These are phyloP conservation scores for Phylloporus rhodoxanthus DNA, from an alignment of 768 basidiomycete species.

Conservation along the genomic window DNA sequence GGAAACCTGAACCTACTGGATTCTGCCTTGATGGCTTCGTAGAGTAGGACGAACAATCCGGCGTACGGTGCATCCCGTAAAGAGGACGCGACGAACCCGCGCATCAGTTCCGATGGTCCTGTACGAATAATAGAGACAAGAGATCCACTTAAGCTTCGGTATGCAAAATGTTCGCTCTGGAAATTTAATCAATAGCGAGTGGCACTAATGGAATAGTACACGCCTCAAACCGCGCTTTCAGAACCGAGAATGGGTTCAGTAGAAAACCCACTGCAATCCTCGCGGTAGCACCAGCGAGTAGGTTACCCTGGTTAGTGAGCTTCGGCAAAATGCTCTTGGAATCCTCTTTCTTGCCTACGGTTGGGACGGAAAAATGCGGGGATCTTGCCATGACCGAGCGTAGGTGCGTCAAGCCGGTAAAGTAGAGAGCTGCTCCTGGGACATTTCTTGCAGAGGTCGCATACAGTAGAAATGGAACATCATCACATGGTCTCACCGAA, in stretches of 20 bases:
- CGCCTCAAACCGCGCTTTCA: constrained; percentile 92
- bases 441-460: constrained; percentile 57
- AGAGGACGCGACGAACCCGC: constrained; percentile 82
- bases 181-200: constrained; percentile 1
- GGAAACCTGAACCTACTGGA: constrained; percentile 41
- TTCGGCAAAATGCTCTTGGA: constrained; percentile 57
- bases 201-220: constrained; percentile 11
- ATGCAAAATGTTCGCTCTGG: constrained; percentile 75
- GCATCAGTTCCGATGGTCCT: constrained; percentile 76
- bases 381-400: constrained; percentile 71
- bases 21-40: constrained; percentile 80
- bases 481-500: constrained; percentile 44
- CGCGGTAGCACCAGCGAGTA: constrained; percentile 78
- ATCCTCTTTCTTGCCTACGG: constrained; percentile 12
- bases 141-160: constrained; percentile 55
- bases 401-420: constrained; percentile 78
- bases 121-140: constrained; percentile 54
- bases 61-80: constrained; percentile 94
- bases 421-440: constrained; percentile 89
- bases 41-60: constrained; percentile 81
- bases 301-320: constrained; percentile 72
- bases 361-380: constrained; percentile 53
- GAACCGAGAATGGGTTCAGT: constrained; percentile 83
- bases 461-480: not conserved
- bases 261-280: constrained; percentile 77